Evolutionary conservation across 805 yeast genomes (phyloP), one percentile per base, ranked within the genome.

Genomic region (Monosporozyma aerobia): DNA sequence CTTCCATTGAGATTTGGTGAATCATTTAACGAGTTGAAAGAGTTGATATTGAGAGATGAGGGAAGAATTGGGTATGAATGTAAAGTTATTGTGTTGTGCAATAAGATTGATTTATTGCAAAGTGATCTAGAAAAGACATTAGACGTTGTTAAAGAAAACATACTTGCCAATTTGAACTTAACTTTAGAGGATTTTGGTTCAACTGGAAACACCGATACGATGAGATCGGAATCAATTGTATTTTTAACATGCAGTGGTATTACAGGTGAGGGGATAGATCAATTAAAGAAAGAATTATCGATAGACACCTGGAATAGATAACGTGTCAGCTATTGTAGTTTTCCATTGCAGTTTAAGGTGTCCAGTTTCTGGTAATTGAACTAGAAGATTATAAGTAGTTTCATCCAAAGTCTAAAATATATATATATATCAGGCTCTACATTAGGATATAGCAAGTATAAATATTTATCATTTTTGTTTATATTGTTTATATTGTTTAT

Each of bases 21-120:
- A 69, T 84, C 85, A 57, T 76, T 78, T 50, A 54, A 56, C 1
- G 97, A 90, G 68, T 74, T 90, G 47, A 76, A 74, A 35, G 78
- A 76, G 47, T 78, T 87, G 3, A 66, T 88, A 13, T 65, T 68
- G 33, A 61, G 64, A 37, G 90, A 85, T 60, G 92, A 87, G 56
- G 74, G 84, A 47, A 70, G 90, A n/a, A 80, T 23, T 48, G 59
- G 51, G 46, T 76, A 84, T 13, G 81, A 79, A 10, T 59, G 59
- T 32, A 54, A 54, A 22, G 69, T 90, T n/a, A 67, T 85, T 35
- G 73, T 90, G 0, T 69, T 85, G 55, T 73, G 89, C 49, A 90
- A 92, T 70, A 90, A 90, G 64, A 70, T 82, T 32, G 98, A 90
- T 60, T 59, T 82, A 23, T 63, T 80, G 5, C 65, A 60, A 2